phyloP scores from a whole-genome alignment of 2,329 filamentous ascomycete species.

The Penicillium digitatum region DNA sequence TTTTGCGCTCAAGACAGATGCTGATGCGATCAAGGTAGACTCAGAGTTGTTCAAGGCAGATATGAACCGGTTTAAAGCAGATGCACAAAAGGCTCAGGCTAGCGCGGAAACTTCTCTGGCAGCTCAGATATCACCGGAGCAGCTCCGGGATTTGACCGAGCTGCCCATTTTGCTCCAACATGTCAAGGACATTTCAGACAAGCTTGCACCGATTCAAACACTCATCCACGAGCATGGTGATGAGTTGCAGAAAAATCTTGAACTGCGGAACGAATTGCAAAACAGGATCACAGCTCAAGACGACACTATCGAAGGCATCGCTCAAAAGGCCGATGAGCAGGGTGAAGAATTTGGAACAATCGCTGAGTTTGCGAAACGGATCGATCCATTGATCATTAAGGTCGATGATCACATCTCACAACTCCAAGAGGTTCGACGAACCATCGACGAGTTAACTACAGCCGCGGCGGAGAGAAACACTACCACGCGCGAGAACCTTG shows the following conservation, averaged over 20 bases:
- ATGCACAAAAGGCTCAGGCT: neutral
- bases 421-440: neutral
- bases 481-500: neutral
- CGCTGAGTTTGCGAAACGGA: neutral
- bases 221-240: neutral
- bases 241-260: neutral
- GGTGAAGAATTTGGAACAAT: conserved; percentile 9
- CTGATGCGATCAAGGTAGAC: neutral
- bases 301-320: neutral
- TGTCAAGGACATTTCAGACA: neutral
- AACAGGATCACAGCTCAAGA: neutral
- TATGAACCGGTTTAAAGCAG: neutral
- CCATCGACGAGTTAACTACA: neutral
- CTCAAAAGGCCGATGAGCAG: neutral
- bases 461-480: neutral
- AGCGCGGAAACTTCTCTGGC: neutral
- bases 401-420: neutral
- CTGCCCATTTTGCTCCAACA: neutral
- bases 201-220: neutral
- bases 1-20: neutral
- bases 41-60: neutral
- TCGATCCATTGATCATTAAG: conserved; percentile 4
- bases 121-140: neutral
- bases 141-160: neutral
- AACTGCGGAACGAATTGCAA: neutral